Evolutionary conservation across 768 basidiomycete genomes (phyloP), one percentile per base, ranked within the genome.

Genomic region (Amanita pallidorosea): DNA sequence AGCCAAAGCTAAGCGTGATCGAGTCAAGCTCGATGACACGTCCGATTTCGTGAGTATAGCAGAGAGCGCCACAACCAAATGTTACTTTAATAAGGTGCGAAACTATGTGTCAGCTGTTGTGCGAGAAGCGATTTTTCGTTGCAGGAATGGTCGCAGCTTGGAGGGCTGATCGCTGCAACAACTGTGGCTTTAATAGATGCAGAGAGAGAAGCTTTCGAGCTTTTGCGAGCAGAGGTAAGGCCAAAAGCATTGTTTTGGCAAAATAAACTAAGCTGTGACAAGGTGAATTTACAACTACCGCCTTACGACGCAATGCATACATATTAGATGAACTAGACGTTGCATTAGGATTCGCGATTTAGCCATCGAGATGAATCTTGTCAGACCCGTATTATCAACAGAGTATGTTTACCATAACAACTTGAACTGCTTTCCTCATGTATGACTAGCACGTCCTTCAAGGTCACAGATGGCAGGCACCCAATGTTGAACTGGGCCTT

Each of bases 321-420:
- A 72, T 92, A 41, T 66, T 93, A 35, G 90, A 94, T 60, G 92
- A 98, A 63, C 65, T 98, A 11, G 94, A 98, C 60, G 80, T 96
- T 12, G 75, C 79, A 0, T 63, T 92, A 2, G 80, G 83, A 0
- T 96, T 95, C 57, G 87, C 93, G 76, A 75, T 42, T 72, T 93
- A 18, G 95, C 93, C 0, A 63, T 68, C 2, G 89, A 95, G 55
- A 74, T 88, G 69, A 77, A 79, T 34, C 85, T 91, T 59, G 79
- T 84, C 13, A 72, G 80, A 27, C 94, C 95, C 0, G 61, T 66
- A 5, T 63, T 98, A 27, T 75, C 69, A 15, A 77, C 86, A 25
- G 75, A 83, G 94, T 93, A 55, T 56, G 81, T 61, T 37, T 18
- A 27, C 23, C 13, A 45, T 20, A 22, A 20, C 29, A 15, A 25